Evolutionary conservation across 352 stramenopile genomes (phyloP).

Genomic region (Phytophthora pluvialis): DNA sequence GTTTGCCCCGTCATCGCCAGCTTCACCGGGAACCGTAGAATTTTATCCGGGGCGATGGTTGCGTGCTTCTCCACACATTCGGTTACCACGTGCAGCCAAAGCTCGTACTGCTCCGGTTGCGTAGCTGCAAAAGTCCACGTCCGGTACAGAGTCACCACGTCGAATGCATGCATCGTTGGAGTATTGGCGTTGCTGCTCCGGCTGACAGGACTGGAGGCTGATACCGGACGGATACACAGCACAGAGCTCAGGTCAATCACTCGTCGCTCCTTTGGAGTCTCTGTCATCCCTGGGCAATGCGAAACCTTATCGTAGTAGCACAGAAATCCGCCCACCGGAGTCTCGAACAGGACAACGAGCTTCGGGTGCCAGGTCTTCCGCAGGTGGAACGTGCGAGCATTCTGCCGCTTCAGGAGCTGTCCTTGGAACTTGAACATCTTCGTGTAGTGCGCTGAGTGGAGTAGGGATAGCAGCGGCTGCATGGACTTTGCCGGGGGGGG

Average conservation of each 20-base stretch:
- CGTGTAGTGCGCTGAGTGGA: slow-evolving; percentile 56
- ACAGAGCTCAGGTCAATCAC: slow-evolving; percentile 75
- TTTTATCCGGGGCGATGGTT: slow-evolving; percentile 57
- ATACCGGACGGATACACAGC: slow-evolving; percentile 69
- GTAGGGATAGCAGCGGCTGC: slow-evolving; percentile 27
- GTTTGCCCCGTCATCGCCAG: slow-evolving; percentile 45
- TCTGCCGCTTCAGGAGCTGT: slow-evolving; percentile 54
- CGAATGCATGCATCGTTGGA: slow-evolving; percentile 48
- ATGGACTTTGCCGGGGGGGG: slow-evolving; percentile 25
- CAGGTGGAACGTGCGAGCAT: slow-evolving; percentile 59
- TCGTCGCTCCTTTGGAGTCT: slow-evolving; percentile 57
- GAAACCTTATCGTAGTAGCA: slow-evolving; percentile 79
- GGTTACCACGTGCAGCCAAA: slow-evolving; percentile 62
- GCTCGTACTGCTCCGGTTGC: slow-evolving; percentile 55
- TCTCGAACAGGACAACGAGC: slow-evolving; percentile 61
- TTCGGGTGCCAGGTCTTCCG: slow-evolving; percentile 68
- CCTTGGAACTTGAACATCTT: slow-evolving; percentile 69
- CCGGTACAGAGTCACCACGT: slow-evolving; percentile 78
- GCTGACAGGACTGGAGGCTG: slow-evolving; percentile 12
- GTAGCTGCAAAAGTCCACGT: slow-evolving; percentile 72
- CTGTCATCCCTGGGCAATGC: slow-evolving; percentile 63
- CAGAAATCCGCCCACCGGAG: slow-evolving; percentile 65
- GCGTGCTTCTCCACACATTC: slow-evolving; percentile 63
- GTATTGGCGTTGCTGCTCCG: slow-evolving; percentile 1
- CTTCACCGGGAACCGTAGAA: slow-evolving; percentile 57